Percentiles rank a stretch among this genome's conserved stretches.
phyloP scores from a whole-genome alignment of 352 stramenopile genomes.

The Phytophthora nicotianae region DNA sequence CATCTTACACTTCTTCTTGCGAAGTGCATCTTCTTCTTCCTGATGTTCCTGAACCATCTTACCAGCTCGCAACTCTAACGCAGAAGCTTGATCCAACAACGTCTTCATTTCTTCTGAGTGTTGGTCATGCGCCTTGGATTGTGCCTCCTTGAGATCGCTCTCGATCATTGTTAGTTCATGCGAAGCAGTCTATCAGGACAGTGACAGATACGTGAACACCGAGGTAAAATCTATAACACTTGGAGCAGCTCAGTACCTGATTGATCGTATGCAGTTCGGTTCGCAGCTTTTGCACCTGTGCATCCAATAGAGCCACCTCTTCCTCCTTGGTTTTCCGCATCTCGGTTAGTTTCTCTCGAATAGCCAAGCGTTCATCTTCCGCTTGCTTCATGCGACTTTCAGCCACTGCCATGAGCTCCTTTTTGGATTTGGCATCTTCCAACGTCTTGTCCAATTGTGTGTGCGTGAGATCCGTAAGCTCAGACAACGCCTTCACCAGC shows the following conservation, averaged over 20 bases:
- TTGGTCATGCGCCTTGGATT: conserved; percentile 74
- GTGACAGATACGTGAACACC: neutral
- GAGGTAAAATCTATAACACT: neutral
- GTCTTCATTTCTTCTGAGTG: conserved; percentile 83
- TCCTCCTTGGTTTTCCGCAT: conserved; percentile 85
- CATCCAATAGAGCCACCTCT: conserved; percentile 78
- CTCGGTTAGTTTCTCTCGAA: conserved; percentile 79
- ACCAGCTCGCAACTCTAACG: conserved; percentile 55
- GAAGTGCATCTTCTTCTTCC: conserved; percentile 77
- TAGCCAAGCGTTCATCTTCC: conserved; percentile 75
- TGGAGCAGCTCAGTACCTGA: conserved; percentile 36
- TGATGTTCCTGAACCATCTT: conserved; percentile 86
- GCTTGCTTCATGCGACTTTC: conserved; percentile 83
- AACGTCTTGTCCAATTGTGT: conserved; percentile 82
- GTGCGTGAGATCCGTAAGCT: conserved; percentile 84
- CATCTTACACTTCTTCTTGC: conserved; percentile 86
- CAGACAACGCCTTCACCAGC: conserved; percentile 76
- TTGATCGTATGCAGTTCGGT: conserved; percentile 79
- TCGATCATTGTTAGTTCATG: conserved; percentile 83
- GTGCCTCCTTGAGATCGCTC: conserved; percentile 72
- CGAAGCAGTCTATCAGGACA: conserved; percentile 46
- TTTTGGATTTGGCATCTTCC: conserved; percentile 86
- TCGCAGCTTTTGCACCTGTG: conserved; percentile 82
- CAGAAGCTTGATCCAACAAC: conserved; percentile 58
- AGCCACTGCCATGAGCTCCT: conserved; percentile 76